phyloP scores from a whole-genome alignment of 140 eudicot genomes.

The Stevia rebaudiana region DNA sequence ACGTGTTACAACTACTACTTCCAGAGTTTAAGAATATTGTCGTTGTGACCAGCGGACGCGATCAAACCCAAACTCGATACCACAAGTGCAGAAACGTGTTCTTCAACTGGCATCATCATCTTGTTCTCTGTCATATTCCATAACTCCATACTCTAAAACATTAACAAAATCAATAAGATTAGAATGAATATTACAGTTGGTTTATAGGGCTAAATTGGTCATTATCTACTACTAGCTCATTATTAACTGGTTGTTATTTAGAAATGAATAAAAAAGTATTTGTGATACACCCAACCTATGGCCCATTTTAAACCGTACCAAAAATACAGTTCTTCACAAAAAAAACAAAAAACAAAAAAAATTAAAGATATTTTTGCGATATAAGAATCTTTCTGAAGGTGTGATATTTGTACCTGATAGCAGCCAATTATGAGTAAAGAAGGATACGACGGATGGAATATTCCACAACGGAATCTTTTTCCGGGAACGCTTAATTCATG shows the following conservation, averaged over 20 bases:
- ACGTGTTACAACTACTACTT: slow-evolving; percentile 29
- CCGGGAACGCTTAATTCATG: slow-evolving; percentile 44
- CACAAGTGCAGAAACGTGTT: slow-evolving; percentile 41
- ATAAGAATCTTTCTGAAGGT: not conserved
- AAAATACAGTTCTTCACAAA: no score
- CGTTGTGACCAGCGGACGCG: slow-evolving; percentile 48
- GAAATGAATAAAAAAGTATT: not conserved
- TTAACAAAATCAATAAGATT: slow-evolving; percentile 1
- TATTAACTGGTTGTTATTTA: not conserved
- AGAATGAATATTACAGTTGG: not conserved
- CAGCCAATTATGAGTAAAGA: slow-evolving; percentile 52
- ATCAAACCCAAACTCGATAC: slow-evolving; percentile 50
- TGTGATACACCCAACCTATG: not conserved
- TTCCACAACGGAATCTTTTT: slow-evolving; percentile 47
- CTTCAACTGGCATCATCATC: slow-evolving; percentile 43
- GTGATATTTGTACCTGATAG: slow-evolving; percentile 40
- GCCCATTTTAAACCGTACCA: not conserved
- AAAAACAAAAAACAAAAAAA: no score
- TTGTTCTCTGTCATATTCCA: slow-evolving; percentile 68
- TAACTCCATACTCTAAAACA: slow-evolving; percentile 50
- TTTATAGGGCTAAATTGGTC: slow-evolving; percentile 4
- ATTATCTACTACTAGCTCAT: not conserved
- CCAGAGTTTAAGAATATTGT: slow-evolving; percentile 55
- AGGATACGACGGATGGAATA: slow-evolving; percentile 53
- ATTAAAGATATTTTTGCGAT: not conserved